Base-by-base conservation (phyloP, 768 basidiomycete species). In the Leccinum disarticulatum region DNA sequence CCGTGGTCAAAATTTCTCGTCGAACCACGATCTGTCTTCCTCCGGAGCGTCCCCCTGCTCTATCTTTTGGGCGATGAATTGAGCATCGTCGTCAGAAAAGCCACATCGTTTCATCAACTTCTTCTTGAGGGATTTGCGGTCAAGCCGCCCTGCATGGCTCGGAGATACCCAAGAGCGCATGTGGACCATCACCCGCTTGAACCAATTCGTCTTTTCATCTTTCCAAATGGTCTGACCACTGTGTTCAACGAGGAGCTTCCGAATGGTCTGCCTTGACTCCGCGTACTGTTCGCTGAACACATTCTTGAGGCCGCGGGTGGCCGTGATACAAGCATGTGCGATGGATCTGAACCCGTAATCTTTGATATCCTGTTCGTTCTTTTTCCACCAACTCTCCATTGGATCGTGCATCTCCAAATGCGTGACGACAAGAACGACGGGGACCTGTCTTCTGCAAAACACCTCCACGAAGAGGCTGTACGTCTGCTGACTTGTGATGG, bases 251-350 rank as follows among this genome's bases (percentile, higher is more conserved):
- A 71, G 56, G 6, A 71, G 54, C 35, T 60, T 54, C 49, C 25
- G 67, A 4, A 76, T 59, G 28, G 65, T 61, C 47, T 47, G 54
- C 57, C 49, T 74, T 7, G 78, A 79, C 33, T 69, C 61, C 1
- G 69, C 66, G 47, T 77, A 79, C 61, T 74, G 74, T 17, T 72
- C 68, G 41, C 53, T 58, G 25, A 64, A 71, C 43, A 61, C 61
- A 52, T 46, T 22, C 31, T 3, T 61, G 59, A 61, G 66, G 6
- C 66, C 70, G n/a, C 66, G 68, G 2, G 70, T 68, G 6, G 77
- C 70, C 6, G 77, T 79, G 60, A 80, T 67, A 56, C 80, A 81
- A 5, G 75, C 77, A 31, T 77, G 73, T 3, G 73, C 77, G 22
- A 66, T 57, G 13, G 73, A 78, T 8, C 57, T 38, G 58, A 81